Evolutionary conservation across 192 early-diverging fungal species (phyloP), one percentile per base, ranked within the genome.

Genomic region (Lobosporangium transversale): DNA sequence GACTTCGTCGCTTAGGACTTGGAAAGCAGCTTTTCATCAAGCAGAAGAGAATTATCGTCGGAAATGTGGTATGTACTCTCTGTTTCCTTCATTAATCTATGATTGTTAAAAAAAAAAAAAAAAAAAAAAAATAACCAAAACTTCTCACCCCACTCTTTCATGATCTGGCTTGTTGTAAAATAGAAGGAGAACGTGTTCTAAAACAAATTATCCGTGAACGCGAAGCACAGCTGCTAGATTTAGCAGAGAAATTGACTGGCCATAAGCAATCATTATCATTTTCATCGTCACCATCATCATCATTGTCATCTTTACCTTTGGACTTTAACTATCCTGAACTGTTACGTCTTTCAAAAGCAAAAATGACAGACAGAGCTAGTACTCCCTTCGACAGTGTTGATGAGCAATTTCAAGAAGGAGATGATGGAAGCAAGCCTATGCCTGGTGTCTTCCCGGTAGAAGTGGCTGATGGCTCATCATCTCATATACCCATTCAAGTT

Each of bases 21-120:
- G 73, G 73, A 57, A 76, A 12, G 23, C 43, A 12, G 73, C 73
- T 3, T 67, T 67, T 17, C 64, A 67, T n/a, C 43, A 66, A 27
- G 65, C 73, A 35, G 73, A 76, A 30, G 73, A 67, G 33, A 66
- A 76, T n/a, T 76, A 76, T 48, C 64, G 58, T 4, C 63, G 63
- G 24, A 76, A 76, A 59, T 76, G 73, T 62, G 73, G 73, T 76
- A 67, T 5, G 71, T 43, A n/a, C 20, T 44, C 18, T 35, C 21
- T 24, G 14, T 47, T 31, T 52, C n/a, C n/a, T n/a, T n/a, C n/a
- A n/a, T n/a, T n/a, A n/a, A n/a, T n/a, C n/a, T n/a, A n/a, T n/a
- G n/a, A n/a, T n/a, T n/a, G n/a, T n/a, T n/a, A n/a, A n/a, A n/a
- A n/a, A n/a, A n/a, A n/a, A n/a, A n/a, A n/a, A n/a, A n/a, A n/a